Conservation (phyloP, 805 yeast genomes). For the Spencermartinsiella europaea region DNA sequence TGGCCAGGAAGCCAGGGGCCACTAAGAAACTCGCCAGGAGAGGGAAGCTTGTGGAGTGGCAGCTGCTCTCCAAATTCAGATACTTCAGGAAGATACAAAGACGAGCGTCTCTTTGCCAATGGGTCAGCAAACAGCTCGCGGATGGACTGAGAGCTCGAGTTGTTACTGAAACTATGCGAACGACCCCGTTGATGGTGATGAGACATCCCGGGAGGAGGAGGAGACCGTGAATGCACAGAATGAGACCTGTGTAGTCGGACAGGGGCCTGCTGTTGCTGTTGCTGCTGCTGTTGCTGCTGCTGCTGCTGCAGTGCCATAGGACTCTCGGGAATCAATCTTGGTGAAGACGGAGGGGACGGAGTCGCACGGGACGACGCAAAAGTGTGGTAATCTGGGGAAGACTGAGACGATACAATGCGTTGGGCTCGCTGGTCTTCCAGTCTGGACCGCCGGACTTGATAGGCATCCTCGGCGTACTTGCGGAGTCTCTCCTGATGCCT, state of each 20-base stretch:
- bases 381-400: not conserved
- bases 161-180: slow-evolving; percentile 2
- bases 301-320: not conserved
- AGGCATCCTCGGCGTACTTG: slow-evolving; percentile 13
- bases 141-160: not conserved
- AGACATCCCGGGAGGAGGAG: not conserved
- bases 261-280: not conserved
- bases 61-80: not conserved
- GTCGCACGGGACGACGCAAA: not conserved
- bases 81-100: not conserved
- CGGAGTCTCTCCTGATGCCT: slow-evolving; percentile 20
- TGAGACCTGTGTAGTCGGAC: not conserved
- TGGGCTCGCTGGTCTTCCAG: slow-evolving; percentile 12
- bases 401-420: slow-evolving; percentile 10
- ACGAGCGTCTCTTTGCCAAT: not conserved
- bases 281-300: not conserved
- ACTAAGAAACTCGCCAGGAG: not conserved
- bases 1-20: not conserved
- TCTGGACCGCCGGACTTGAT: slow-evolving; percentile 9
- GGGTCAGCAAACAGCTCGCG: not conserved
- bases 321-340: not conserved
- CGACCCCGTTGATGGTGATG: not conserved
- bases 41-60: not conserved
- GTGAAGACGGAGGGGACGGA: slow-evolving; percentile 10
- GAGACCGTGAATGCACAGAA: slow-evolving; percentile 1